phyloP scores from a whole-genome alignment of 225 moss, liverwort and hornwort genomes.

The Sphagnum contortum region DNA sequence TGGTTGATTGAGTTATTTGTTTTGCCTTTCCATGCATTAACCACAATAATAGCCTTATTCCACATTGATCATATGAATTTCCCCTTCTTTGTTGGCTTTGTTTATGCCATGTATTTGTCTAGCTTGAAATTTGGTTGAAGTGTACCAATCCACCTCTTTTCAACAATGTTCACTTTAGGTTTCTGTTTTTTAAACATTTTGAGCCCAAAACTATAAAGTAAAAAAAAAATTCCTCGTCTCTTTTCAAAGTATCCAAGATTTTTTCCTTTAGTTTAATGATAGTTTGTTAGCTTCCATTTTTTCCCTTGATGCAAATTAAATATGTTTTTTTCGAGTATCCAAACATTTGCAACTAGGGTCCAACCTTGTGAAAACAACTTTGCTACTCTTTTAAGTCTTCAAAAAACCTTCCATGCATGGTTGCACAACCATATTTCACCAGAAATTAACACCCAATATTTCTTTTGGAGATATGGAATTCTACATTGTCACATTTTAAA shows the following conservation, averaged over 20 bases:
- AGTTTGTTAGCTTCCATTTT: neutral
- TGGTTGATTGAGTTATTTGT: neutral
- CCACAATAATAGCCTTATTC: neutral
- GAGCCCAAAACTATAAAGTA: neutral
- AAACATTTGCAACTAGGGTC: neutral
- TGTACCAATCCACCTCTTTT: neutral
- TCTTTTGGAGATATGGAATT: too few relatives aligned
- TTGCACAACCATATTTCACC: neutral
- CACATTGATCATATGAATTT: neutral
- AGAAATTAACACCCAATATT: too few relatives aligned
- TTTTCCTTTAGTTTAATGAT: neutral
- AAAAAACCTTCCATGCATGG: neutral
- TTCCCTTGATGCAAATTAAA: neutral
- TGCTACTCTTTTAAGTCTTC: neutral
- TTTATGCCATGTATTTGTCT: neutral
- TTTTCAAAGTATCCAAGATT: too few relatives aligned
- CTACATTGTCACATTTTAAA: neutral
- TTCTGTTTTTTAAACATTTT: neutral
- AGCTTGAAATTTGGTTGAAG: neutral
- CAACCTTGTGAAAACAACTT: neutral
- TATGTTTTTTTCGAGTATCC: neutral
- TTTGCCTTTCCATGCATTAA: neutral
- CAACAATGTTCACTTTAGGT: neutral
- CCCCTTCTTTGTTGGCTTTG: neutral
- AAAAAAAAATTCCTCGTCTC: neutral